Evolutionary conservation across 495 filamentous ascomycete species (phyloP), one percentile per base, ranked within the genome.

Genomic region (Letharia columbiana): DNA sequence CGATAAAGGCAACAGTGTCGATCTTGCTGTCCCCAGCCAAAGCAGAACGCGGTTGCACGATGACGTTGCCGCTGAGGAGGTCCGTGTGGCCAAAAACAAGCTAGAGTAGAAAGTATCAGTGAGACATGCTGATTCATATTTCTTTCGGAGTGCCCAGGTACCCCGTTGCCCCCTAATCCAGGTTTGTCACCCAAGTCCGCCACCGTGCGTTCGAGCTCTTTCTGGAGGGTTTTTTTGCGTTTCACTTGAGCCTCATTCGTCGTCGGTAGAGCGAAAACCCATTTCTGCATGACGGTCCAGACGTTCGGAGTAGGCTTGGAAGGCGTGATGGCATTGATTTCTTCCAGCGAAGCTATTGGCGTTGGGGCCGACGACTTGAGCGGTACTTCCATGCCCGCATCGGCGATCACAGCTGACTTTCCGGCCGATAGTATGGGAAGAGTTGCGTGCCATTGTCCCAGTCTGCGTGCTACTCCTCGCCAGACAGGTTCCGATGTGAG

Each of bases 51-150:
- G 89, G 89, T n/a, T 86, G 78, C 60, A 96, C 83, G 68, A 99
- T 97, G 63, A 99, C 90, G 73, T 99, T 99, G 62, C 92, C 94
- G 74, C 87, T 90, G 12, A 99, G 83, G 20, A 99, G 83, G 76
- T 99, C 94, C 78, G 92, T 95, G 77, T 99, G 94, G 41, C 89
- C 89, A 79, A 98, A 96, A 33, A 99, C 85, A 65, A 93, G 81
- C 89, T 92, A 73, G 23, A 28, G 37, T 13, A 31, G 35, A 56
- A 66, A 41, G 60, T 39, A 64, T 78, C 72, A 77, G 73, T 66
- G 50, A 33, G 45, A 42, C 65, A 33, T 20, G 5, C 28, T 61
- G 58, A 69, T 15, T 12, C 9, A 60, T 62, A 9, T 45, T 61
- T 49, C 18, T 11, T 44, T 66, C 40, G 42, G 23, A 33, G 64